Percentiles rank a stretch among this genome's conserved stretches.
These are phyloP conservation scores for Tetradesmus lagerheimii DNA, from an alignment of 139 green algal genomes.

Conservation along the genomic window DNA sequence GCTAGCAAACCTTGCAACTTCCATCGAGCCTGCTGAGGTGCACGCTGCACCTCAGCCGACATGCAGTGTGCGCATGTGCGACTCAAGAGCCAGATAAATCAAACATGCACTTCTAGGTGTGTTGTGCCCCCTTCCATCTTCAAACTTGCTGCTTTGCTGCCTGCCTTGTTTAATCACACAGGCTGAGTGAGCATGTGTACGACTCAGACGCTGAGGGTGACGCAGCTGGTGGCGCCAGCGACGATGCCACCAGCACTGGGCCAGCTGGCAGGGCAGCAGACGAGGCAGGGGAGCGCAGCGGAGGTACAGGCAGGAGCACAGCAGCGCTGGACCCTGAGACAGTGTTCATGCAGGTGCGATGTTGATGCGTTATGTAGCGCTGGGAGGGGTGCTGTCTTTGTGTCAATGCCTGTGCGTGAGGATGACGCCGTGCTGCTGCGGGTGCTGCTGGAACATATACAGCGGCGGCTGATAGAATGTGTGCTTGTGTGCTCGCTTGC, in stretches of 20 bases:
- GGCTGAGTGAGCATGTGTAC: conserved; percentile 2
- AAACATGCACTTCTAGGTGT: no score
- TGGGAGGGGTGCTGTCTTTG: not conserved
- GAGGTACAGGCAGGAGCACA: conserved; percentile 21
- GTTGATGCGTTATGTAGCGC: not conserved
- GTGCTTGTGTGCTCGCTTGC: no score
- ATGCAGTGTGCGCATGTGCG: no score
- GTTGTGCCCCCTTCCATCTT: not conserved
- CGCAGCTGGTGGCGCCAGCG: conserved; percentile 22
- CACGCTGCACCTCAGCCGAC: no score
- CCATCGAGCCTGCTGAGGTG: no score
- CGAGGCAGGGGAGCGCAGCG: conserved; percentile 29
- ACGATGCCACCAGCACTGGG: not conserved
- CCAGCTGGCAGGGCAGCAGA: not conserved
- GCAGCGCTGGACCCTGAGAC: conserved; percentile 48
- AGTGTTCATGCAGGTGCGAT: conserved; percentile 48
- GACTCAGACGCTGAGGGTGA: conserved; percentile 38
- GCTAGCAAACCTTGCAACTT: no score
- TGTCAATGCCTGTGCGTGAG: not conserved
- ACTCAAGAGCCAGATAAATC: no score
- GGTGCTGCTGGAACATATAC: not conserved
- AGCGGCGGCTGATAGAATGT: not conserved
- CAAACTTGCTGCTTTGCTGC: not conserved
- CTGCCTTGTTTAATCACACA: not conserved
- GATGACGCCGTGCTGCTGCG: not conserved